Evolutionary conservation across 441 rosid species (phyloP), one percentile per base, ranked within the genome.

Genomic region (Mallotus repandus): DNA sequence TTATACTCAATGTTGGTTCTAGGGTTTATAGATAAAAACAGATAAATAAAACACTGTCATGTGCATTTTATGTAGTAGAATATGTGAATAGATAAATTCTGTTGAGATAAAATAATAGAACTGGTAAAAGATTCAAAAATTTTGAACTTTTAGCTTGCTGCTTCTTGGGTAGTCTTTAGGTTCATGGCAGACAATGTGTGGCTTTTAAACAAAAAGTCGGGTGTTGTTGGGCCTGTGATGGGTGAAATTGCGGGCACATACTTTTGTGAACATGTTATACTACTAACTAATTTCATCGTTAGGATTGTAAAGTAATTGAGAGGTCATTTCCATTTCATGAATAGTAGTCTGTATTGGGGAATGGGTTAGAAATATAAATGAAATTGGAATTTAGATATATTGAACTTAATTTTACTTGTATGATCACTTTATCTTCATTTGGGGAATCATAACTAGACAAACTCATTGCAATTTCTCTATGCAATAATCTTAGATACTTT

Each of bases 21-120:
- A 69, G 66, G 68, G 52, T 10, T 69, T 62, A 29, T 49, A 41
- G 55, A 58, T 68, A 35, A 67, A 19, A 38, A 7, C 32, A 45
- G 25, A 19, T 4, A 21, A 49, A 35, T 15, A 48, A 16, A 57
- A 57, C 41, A 9, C 0, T 19, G n/a, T 38, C 45, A 10, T 52
- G 54, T 60, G 18, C 10, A 57, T 19, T n/a, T 29, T 57, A 45
- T 57, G 32, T 7, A 55, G 45, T 16, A 50, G 19, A 19, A 45
- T 62, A 4, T 46, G 18, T 19, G 13, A 48, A 50, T 22, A 5
- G 49, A 32, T 59, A 35, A 50, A 29, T 16, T 29, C 41, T 38
- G 16, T 22, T 53, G 6, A 57, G 21, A 22, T 43, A 57, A 69
- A 69, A 46, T 22, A 15, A 48, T 57, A 29, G 41, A 38, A 38